These are phyloP conservation scores for Teratosphaeria zuluensis DNA, from an alignment of 2,329 filamentous ascomycete genomes.

Conservation along the genomic window DNA sequence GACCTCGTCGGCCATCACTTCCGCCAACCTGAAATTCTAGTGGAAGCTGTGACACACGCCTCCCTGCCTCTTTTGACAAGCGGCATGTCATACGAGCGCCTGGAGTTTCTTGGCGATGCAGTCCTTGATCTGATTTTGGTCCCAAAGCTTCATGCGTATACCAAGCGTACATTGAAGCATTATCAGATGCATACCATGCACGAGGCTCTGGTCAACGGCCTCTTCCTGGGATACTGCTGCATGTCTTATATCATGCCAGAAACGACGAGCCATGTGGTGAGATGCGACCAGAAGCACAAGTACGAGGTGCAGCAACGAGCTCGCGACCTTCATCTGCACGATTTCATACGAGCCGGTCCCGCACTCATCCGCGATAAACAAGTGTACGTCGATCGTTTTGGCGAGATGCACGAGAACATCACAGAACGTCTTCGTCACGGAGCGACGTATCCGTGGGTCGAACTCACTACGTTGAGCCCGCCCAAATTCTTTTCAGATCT, in stretches of 20 bases:
- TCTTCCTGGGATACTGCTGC: conserved; percentile 68
- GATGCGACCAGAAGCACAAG: conserved; percentile 1
- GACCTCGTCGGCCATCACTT: conserved; percentile 54
- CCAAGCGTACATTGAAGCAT: conserved; percentile 38
- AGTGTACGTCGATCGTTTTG: conserved; percentile 38
- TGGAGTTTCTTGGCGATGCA: conserved; percentile 9
- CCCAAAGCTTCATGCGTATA: conserved; percentile 45
- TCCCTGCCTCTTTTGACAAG: conserved; percentile 19
- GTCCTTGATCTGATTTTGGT: conserved; percentile 66
- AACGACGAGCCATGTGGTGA: conserved; percentile 19
- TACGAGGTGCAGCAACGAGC: conserved; percentile 1
- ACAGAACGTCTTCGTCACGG: conserved; percentile 40
- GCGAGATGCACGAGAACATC: conserved; percentile 41
- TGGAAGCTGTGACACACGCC: conserved; percentile 72
- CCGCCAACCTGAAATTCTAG: conserved; percentile 53
- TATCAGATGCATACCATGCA: conserved; percentile 66
- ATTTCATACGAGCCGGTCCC: conserved; percentile 21
- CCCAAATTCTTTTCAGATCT: conserved; percentile 78
- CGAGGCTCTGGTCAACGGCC: conserved; percentile 66
- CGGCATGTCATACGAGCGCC: conserved; percentile 10
- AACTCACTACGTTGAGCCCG: conserved; percentile 54
- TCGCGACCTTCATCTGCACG: conserved; percentile 14
- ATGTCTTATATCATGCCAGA: conserved; percentile 46
- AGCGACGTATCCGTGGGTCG: conserved; percentile 59
- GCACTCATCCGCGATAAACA: conserved; percentile 42